Base-by-base conservation (phyloP, 352 stramenopile species). In the Pythium guiyangense region DNA sequence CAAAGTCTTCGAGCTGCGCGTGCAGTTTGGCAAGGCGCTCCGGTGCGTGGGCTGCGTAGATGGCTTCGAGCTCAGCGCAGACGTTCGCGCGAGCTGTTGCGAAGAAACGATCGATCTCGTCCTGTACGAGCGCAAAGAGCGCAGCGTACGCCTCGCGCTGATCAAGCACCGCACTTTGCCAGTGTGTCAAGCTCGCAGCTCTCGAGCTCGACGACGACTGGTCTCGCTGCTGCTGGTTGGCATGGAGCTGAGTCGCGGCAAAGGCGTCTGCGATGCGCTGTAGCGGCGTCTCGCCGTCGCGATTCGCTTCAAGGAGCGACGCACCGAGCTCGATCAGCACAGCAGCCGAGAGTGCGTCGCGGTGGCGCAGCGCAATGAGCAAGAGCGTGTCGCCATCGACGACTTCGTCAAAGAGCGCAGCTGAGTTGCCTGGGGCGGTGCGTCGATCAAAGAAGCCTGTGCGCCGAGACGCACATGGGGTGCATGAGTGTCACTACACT, bases 361-460 rank as follows among this genome's bases (percentile, higher is more conserved):
- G 42, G 2, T 76, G 62, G 6, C 82, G 71, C 12, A 90, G 58
- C n/a, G 79, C 66, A 8, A 90, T 48, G 9, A 73, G 40, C 6
- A 92, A 44, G 20, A 92, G 54, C 3, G 79, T 83, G 53, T 90
- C 81, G 8, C 77, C 79, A 17, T 67, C 35, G 2, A 76, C 51
- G 4, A 71, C 79, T 8, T 46, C 49, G 0, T 86, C 66, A 6
- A 88, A 69, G 1, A 83, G 49, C 12, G 56, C n/a, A 2, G 49
- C 15, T 50, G 31, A 15, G 17, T n/a, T 20, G 3, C 20, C 37
- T 55, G 48, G 48, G 2, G 39, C 12, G 11, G 9, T 57, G 39
- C 14, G 15, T 6, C 52, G n/a, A n/a, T n/a, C n/a, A n/a, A n/a
- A n/a, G n/a, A 57, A 91, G 0, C 80, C 79, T 90, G 52, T 1